phyloP scores from a whole-genome alignment of 2,329 filamentous ascomycete genomes.

The Pochonia chlamydosporia region DNA sequence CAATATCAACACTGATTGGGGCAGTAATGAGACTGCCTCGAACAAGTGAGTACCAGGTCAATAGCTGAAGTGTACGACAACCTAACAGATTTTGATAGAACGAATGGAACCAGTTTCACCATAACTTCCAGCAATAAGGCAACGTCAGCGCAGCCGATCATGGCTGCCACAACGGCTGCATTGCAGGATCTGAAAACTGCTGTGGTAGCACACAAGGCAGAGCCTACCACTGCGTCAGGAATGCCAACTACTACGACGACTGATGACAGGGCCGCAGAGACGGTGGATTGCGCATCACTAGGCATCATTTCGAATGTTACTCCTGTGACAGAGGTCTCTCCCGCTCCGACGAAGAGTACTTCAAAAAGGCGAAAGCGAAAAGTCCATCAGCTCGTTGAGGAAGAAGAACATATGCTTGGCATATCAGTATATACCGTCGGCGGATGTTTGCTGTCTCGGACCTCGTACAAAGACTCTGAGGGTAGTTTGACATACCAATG shows the following conservation, averaged over 20 bases:
- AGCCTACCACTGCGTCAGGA: conserved; percentile 1
- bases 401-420: conserved; percentile 1
- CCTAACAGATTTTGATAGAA: too few species aligned
- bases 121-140: conserved; percentile 1
- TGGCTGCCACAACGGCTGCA: not conserved
- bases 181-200: not conserved
- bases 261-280: not conserved
- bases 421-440: conserved; percentile 8
- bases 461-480: conserved; percentile 1
- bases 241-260: not conserved
- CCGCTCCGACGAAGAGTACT: not conserved
- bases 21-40: conserved; percentile 3
- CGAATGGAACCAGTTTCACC: conserved; percentile 8
- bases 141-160: not conserved
- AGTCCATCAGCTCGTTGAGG: not conserved
- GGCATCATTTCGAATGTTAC: not conserved
- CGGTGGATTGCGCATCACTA: conserved; percentile 4
- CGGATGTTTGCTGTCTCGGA: conserved; percentile 11
- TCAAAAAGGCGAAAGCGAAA: not conserved
- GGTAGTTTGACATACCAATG: conserved; percentile 4
- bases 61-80: too few species aligned
- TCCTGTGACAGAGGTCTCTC: conserved; percentile 1
- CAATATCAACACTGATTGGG: not conserved
- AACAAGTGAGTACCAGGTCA: not conserved
- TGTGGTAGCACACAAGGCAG: not conserved